These are phyloP conservation scores for Paulinella micropora DNA, from an alignment of 78 protist species.

Conservation along the genomic window DNA sequence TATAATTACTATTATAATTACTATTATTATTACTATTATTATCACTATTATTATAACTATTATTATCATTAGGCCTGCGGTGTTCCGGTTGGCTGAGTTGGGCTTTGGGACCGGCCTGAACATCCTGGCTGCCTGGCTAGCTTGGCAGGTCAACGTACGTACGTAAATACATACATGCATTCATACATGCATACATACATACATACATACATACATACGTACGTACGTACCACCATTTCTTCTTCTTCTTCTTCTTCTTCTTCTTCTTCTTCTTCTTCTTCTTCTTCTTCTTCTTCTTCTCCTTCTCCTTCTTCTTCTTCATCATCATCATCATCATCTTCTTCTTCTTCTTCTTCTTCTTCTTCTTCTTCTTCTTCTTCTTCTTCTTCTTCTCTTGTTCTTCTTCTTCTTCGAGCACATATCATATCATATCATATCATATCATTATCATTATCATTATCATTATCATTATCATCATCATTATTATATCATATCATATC, in stretches of 20 bases:
- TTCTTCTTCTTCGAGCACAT: not conserved
- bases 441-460: no score
- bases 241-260: not conserved
- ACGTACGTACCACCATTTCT: no score
- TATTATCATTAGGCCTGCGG: no score
- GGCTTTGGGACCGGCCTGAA: not conserved
- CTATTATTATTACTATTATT: no score
- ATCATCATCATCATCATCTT: not conserved
- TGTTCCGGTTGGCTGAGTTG: no score
- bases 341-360: not conserved
- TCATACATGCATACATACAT: not conserved
- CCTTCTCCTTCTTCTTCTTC: not conserved
- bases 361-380: not conserved
- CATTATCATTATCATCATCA: no score
- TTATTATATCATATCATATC: no score
- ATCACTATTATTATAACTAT: no score
- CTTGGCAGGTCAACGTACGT: not conserved
- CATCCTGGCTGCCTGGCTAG: not conserved
- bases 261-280: not conserved
- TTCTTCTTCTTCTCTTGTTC: not conserved
- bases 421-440: no score
- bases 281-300: not conserved
- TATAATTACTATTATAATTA: no score
- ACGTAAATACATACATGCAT: no score
- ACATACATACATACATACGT: not conserved